A percentile compares a stretch with the other conserved stretches of the same genome.
These are phyloP conservation scores for Vitis labrusca DNA, from an alignment of 164 flowering plant species.

Conservation along the genomic window DNA sequence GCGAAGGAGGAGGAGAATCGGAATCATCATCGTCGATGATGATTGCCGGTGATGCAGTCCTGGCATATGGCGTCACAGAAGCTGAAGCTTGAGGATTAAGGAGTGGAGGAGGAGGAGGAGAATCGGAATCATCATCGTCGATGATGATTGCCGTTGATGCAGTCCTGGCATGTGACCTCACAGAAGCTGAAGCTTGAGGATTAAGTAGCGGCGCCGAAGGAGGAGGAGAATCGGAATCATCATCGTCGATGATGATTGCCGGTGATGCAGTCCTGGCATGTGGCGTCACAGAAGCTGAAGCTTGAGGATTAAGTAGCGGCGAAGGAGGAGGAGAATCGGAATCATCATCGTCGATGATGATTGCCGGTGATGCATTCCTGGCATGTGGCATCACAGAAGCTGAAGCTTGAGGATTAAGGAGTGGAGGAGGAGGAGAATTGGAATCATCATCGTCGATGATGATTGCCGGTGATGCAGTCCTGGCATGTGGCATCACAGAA, in stretches of 20 bases:
- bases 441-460: conserved; percentile 3
- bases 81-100: conserved; percentile 4
- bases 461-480: too few relatives aligned
- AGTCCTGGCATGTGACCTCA: conserved; percentile 3
- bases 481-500: not conserved
- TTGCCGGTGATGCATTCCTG: too few relatives aligned
- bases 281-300: conserved; percentile 8
- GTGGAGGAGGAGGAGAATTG: not conserved
- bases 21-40: conserved; percentile 2
- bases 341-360: not conserved
- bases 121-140: conserved; percentile 9
- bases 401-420: not conserved
- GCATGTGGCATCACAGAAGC: conserved; percentile 15
- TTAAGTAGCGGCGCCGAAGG: not conserved
- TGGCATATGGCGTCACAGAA: not conserved
- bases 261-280: too few relatives aligned
- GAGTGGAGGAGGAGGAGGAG: too few relatives aligned
- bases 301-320: not conserved
- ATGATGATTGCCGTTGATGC: too few relatives aligned
- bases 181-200: conserved; percentile 14
- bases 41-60: too few relatives aligned
- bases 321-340: not conserved
- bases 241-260: not conserved
- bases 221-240: conserved; percentile 3
- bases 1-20: not conserved